Evolutionary conservation across 1,284 basidiomycete genomes (phyloP).

Genomic region (Ustilago shanxiensis): DNA sequence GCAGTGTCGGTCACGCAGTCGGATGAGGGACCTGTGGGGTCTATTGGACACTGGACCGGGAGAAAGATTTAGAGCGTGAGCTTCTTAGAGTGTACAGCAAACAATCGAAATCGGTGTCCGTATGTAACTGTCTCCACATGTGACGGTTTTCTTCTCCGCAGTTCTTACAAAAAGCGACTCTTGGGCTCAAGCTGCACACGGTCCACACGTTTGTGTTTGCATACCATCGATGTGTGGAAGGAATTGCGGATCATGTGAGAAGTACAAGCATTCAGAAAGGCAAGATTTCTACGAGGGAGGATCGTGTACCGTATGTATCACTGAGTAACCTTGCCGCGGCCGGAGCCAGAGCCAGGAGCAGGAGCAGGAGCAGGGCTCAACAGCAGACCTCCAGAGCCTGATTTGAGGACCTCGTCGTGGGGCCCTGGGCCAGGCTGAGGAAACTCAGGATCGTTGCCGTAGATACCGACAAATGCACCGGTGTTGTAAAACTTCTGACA

Average conservation of each 20-base stretch:
- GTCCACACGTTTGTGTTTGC: not conserved
- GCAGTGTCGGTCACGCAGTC: not conserved
- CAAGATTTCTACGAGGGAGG: not conserved
- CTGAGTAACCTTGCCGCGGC: not conserved
- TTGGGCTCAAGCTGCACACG: not conserved
- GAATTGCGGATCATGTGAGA: not conserved
- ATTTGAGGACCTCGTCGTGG: conserved; percentile 16
- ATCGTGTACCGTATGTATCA: not conserved
- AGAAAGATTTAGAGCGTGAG: conserved; percentile 19
- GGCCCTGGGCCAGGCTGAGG: conserved; percentile 14
- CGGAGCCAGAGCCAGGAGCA: not conserved
- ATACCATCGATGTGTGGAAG: not conserved
- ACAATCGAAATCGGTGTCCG: conserved; percentile 16
- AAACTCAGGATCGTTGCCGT: conserved; percentile 19
- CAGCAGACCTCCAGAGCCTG: conserved; percentile 4
- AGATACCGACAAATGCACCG: conserved; percentile 35
- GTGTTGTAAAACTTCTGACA: conserved; percentile 29
- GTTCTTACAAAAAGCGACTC: not conserved
- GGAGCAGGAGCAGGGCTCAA: conserved; percentile 5
- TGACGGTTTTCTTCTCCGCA: not conserved
- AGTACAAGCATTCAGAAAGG: not conserved
- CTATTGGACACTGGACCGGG: conserved; percentile 1
- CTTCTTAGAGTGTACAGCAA: not conserved
- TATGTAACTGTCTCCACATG: conserved; percentile 6
- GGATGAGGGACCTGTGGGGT: not conserved